Base-by-base conservation (phyloP, 2,329 filamentous ascomycete genomes). In the Fusarium caatingaense region DNA sequence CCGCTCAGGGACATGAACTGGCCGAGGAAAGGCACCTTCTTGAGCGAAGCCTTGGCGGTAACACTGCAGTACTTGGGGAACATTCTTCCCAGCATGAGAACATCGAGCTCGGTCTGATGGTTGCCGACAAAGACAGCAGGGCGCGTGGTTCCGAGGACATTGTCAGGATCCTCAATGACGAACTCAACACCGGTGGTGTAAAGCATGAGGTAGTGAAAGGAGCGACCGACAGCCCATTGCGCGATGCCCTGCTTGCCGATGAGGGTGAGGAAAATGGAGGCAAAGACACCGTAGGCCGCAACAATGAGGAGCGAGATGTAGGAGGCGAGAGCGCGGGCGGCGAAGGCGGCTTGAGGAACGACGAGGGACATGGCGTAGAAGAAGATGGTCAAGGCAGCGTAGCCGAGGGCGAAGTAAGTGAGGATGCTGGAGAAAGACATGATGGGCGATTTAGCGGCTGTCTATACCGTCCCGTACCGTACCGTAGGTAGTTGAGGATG, bases 21-120 rank as follows among this genome's bases (percentile, higher is more conserved):
- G 65, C 96, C 96, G 58, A 99, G 85, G 79, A 99, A 89, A 1
- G 96, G 96, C 37, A 92, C 83, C 67, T 86, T 89, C 79, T 91
- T 92, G 76, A 99, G 84, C 58, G 89, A 92, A 76, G 90, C 90
- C 87, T 99, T 99, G 48, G 95, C 94, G 25, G 95, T 98, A 64
- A 99, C 92, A 76, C 91, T 94, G 85, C 92, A 97, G 85, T 97
- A 94, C 76, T 89, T 90, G 49, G 96, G 96, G 82, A 98, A 98
- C 76, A 97, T 89, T 80, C 86, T 85, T 67, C 94, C 96, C 28
- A 99, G 87, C 89, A 98, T 92, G 64, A 97, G 86, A 42, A 99
- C 92, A 78, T 99, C 96, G 72, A 99, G 88, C 83, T 98, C 96
- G 23, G 92, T 93, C 86, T 99, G 96, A 83, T 99, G 96, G 82